Base-by-base conservation (phyloP, 2,329 filamentous ascomycete species). In the Cladosporium sp. region DNA sequence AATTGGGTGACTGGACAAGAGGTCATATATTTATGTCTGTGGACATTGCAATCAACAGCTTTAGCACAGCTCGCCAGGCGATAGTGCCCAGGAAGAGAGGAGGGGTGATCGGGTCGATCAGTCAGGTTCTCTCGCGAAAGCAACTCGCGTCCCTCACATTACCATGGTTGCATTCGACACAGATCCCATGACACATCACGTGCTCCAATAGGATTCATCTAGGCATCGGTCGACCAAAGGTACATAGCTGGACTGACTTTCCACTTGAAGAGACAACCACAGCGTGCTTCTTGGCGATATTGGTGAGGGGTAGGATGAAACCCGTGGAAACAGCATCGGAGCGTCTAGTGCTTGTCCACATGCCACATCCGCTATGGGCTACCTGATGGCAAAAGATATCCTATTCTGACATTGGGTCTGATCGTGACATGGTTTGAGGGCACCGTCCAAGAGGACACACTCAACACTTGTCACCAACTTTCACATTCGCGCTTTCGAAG, bases 401-500 rank as follows among this genome's bases (percentile, higher is more conserved):
- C 17, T 12, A 44, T 13, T 13, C 35, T 28, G 25, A 28, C 9
- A 4, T 28, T 28, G 25, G 25, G 9, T 28, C 25, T 28, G 25
- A 28, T 28, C 25, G 25, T 9, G 25, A 28, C 25, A 28, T 28
- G 25, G 25, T 28, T 28, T 28, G 25, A 28, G 9, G 25, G 25
- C 25, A 28, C 9, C 25, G 9, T 4, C 35, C 35, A 37, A 37
- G 35, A 37, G 35, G 35, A 37, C 35, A 37, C 35, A 37, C 35
- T 37, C 35, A 37, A 37, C 35, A 13, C 10, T n/a, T n/a, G 35
- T 37, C 2, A 37, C 13, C 35, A 6, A n/a, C 35, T 37, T 37
- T 37, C 35, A 10, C 35, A 37, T 37, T 37, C 35, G 35, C 13
- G 35, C 15, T 37, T 37, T 37, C 15, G 19, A 39, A 65, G 56